These are phyloP conservation scores for Globisporangium parvum DNA, from an alignment of 352 stramenopile genomes.

Conservation along the genomic window DNA sequence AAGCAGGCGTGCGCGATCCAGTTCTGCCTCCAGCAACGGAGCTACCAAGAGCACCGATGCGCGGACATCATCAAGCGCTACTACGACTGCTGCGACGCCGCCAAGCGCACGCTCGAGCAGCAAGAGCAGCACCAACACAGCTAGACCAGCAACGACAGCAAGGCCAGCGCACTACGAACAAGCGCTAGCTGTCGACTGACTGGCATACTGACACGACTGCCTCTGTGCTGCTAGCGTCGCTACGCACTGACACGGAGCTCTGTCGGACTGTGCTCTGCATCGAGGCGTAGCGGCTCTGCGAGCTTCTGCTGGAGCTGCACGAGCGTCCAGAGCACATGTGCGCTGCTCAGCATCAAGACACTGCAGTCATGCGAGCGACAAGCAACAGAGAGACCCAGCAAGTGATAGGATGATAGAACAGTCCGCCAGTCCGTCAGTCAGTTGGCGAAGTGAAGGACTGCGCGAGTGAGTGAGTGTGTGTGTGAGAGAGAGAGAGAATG, in stretches of 20 bases:
- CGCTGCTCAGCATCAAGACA: slow-evolving; percentile 37
- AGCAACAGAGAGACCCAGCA: too few species aligned
- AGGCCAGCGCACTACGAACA: background rate
- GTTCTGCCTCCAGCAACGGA: slow-evolving; percentile 64
- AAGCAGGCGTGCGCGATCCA: slow-evolving; percentile 78
- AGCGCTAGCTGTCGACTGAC: too few species aligned
- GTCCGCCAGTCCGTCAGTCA: background rate
- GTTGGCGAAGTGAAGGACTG: background rate
- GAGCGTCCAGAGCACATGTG: slow-evolving; percentile 36
- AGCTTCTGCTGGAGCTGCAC: slow-evolving; percentile 25
- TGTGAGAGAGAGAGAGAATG: background rate
- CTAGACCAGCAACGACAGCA: background rate
- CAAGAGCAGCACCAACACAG: slow-evolving; percentile 4
- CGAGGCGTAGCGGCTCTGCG: slow-evolving; percentile 1
- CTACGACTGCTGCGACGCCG: slow-evolving; percentile 61
- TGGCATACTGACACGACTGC: background rate
- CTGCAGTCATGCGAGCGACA: slow-evolving; percentile 8
- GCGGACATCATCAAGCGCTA: slow-evolving; percentile 54
- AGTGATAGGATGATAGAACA: background rate
- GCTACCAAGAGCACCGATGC: slow-evolving; percentile 74
- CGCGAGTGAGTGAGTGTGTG: background rate
- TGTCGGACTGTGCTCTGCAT: background rate
- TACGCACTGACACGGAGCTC: background rate
- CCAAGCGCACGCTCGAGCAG: slow-evolving; percentile 22
- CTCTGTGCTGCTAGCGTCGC: background rate